Evolutionary conservation across 2,329 filamentous ascomycete species (phyloP).

Genomic region (Cephalotrichum gorgonifer): DNA sequence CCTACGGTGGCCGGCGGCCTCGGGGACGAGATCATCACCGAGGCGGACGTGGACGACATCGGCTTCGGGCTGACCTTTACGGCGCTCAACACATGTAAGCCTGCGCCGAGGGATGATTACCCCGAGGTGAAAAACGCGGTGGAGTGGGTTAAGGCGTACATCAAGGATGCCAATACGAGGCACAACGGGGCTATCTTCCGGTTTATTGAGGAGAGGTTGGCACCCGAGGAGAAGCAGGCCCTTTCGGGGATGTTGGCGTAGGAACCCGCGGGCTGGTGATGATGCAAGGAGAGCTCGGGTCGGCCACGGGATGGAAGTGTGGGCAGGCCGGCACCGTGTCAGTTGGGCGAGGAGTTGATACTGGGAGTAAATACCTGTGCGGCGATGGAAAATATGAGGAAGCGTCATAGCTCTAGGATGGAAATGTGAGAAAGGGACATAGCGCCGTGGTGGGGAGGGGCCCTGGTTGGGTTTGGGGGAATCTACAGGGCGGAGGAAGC

Average conservation of each 20-base stretch:
- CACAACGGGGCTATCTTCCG: slow-evolving; percentile 59
- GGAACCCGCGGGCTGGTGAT: background rate
- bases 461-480: too few relatives aligned
- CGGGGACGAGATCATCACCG: slow-evolving; percentile 68
- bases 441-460: too few relatives aligned
- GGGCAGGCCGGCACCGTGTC: background rate
- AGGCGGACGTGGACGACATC: slow-evolving; percentile 89
- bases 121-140: slow-evolving; percentile 72
- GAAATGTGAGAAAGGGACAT: too few relatives aligned
- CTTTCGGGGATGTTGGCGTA: slow-evolving; percentile 36
- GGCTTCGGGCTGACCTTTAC: slow-evolving; percentile 94
- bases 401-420: too few relatives aligned
- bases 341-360: background rate
- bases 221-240: slow-evolving; percentile 42
- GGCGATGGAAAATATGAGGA: too few relatives aligned
- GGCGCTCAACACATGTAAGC: slow-evolving; percentile 80
- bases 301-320: background rate
- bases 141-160: slow-evolving; percentile 73
- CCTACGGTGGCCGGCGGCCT: slow-evolving; percentile 54
- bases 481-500: too few relatives aligned
- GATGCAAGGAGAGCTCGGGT: background rate
- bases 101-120: slow-evolving; percentile 66
- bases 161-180: slow-evolving; percentile 67
- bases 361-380: too few relatives aligned
- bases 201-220: slow-evolving; percentile 64